These are phyloP conservation scores for Fusarium sp. DNA, from an alignment of 2,329 filamentous ascomycete species.

Conservation along the genomic window DNA sequence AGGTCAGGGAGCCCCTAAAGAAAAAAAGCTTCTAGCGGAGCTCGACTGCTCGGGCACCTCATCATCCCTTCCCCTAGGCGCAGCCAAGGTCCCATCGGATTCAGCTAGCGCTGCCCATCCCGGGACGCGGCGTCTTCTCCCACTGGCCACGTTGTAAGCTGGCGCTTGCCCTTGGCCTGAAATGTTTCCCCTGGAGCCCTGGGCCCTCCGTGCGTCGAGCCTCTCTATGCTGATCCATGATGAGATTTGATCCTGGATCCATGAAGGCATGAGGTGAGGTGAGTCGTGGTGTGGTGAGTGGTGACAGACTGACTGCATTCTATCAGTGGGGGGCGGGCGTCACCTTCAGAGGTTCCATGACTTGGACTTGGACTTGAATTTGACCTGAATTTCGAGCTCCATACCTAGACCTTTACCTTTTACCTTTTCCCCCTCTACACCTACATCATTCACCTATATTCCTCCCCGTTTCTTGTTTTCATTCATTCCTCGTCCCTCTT, in stretches of 20 bases:
- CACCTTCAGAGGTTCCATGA: conserved; percentile 21
- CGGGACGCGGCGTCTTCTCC: conserved; percentile 40
- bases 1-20: conserved; percentile 26
- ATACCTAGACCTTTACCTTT: conserved; percentile 20
- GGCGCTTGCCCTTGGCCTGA: conserved; percentile 24
- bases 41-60: conserved; percentile 4
- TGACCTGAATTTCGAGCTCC: conserved; percentile 10
- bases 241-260: conserved; percentile 35
- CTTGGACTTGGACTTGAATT: conserved; percentile 1
- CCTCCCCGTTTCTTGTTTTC: conserved; percentile 16
- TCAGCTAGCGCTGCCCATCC: conserved; percentile 36
- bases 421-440: not conserved
- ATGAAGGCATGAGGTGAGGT: conserved; percentile 5
- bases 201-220: conserved; percentile 32
- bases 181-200: conserved; percentile 23
- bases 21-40: conserved; percentile 38
- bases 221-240: conserved; percentile 26
- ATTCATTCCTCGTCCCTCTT: conserved; percentile 13
- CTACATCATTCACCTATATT: conserved; percentile 25
- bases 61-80: conserved; percentile 22
- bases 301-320: conserved; percentile 5
- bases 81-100: conserved; percentile 1
- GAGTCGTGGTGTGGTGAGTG: conserved; percentile 2
- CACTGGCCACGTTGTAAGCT: conserved; percentile 40
- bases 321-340: conserved; percentile 24